Base-by-base conservation (phyloP, 768 basidiomycete species). In the Chalciporus sphaerocephalus region DNA sequence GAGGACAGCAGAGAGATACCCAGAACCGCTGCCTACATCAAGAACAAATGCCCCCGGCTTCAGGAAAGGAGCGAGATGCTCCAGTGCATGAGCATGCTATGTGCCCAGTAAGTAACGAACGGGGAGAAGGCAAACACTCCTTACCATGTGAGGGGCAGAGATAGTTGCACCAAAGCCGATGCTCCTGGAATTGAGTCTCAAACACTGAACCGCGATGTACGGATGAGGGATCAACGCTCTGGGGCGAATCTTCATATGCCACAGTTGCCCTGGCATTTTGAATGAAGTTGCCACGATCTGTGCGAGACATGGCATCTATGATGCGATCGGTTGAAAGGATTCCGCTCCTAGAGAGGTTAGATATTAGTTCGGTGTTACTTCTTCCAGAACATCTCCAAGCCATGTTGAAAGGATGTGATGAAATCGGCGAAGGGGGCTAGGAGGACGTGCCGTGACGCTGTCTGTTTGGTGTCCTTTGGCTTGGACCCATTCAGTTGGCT, bases 81-180 rank as follows among this genome's bases (percentile, higher is more conserved):
- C 86, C 3, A 78, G 61, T 0, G 95, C 93, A 50, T 93, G 82
- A 0, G 92, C 92, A 50, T 96, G 93, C 87, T 87, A 48, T 5
- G 40, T n/a, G 23, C 7, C n/a, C 6, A 3, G 22, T 20, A 15
- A 22, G 40, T 39, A 8, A 42, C 44, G 34, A 32, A 16, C 9
- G 39, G 4, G 4, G 41, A 39, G 28, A 37, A 36, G 37, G n/a
- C 17, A 21, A 22, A 27, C 23, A 9, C 6, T 23, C 33, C 58
- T 60, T 42, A 85, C 87, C 94, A 98, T 98, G 62, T 99, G 95
- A 1, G 95, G 95, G 0, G 95, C 95, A 30, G 87, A 91, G 51
- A 99, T 97, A 0, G 95, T 99, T 12, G 93, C 94, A 11, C 81
- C 84, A 57, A 86, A 77, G 2, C 88, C 87, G 41, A 93, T 92